Base-by-base conservation (phyloP, 306 rosid genomes). In the Lathyrus oleraceus region DNA sequence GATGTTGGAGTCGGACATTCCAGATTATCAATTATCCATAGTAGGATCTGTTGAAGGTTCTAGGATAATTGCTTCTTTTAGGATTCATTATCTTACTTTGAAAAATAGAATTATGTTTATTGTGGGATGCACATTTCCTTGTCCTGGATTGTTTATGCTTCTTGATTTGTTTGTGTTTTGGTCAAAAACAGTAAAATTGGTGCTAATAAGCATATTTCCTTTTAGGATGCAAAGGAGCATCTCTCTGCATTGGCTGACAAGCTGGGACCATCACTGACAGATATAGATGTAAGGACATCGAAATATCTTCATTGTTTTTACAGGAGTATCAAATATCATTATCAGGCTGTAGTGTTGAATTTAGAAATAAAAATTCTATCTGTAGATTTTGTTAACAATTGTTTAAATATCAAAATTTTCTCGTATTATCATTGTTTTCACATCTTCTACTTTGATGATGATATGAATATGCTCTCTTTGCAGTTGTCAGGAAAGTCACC, bases 221-320 rank as follows among this genome's bases (percentile, higher is more conserved):
- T 87, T 78, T 83, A 93, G 98, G 98, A 93, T 75, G 98, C 97
- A 52, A 93, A 90, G 87, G 98, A 90, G 79, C 97, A 93, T 81
- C 91, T 93, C 71, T 83, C 86, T 79, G 98, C 98, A 42, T 75
- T 93, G 69, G 98, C 97, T 65, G 98, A 90, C 80, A 93, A 90
- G 94, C 80, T 93, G 86, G 97, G 94, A 75, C 76, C 90, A 44
- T 90, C 98, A 28, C 79, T 93, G 58, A 88, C 97, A 16, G 98
- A 87, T 81, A 88, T 93, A 79, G 87, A 88, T 84, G 98, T 93
- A 88, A 82, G 96, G 21, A 70, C 39, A 58, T 78, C 52, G 54
- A 49, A 38, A 14, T 75, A 43, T n/a, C 32, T 8, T 74, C 27
- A 11, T 53, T 11, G 10, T 15, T 20, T 21, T 11, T 21, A 23